Evolutionary conservation across 805 yeast species (phyloP).

Genomic region (Barnettozyma botsteinii): DNA sequence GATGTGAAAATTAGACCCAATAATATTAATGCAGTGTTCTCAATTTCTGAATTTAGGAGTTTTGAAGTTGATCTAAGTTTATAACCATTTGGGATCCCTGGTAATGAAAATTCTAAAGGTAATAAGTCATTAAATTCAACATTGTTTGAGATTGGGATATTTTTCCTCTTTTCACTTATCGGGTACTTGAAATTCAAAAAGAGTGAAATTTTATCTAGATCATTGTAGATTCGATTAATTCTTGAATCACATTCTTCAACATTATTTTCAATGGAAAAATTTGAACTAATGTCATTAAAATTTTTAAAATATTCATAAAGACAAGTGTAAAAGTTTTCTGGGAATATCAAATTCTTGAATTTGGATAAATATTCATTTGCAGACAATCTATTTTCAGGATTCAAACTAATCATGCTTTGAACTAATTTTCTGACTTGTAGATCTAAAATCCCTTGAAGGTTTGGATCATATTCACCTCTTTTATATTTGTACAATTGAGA

Average conservation of each 20-base stretch:
- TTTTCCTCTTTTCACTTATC: constrained; percentile 3
- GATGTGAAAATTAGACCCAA: constrained; percentile 55
- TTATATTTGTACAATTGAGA: constrained; percentile 84
- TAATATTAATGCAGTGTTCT: constrained; percentile 50
- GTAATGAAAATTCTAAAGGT: constrained; percentile 42
- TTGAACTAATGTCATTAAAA: constrained; percentile 23
- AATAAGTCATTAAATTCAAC: constrained; percentile 10
- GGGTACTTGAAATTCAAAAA: constrained; percentile 33
- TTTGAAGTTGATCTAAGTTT: constrained; percentile 33
- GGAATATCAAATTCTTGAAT: constrained; percentile 52
- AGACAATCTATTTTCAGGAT: constrained; percentile 54
- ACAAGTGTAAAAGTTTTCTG: constrained; percentile 61
- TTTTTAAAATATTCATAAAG: constrained; percentile 60
- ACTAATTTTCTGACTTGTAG: constrained; percentile 48
- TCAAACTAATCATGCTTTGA: constrained; percentile 52
- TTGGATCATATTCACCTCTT: constrained; percentile 60
- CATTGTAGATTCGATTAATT: constrained; percentile 52
- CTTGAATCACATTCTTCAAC: constrained; percentile 46
- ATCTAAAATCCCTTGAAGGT: constrained; percentile 51
- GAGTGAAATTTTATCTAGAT: constrained; percentile 46
- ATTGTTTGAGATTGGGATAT: constrained; percentile 1
- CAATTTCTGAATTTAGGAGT: constrained; percentile 22
- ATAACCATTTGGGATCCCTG: constrained; percentile 46
- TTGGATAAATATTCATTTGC: constrained; percentile 48
- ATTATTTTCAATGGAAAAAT: constrained; percentile 20